These are phyloP conservation scores for Arthrobotrys conoides DNA, from an alignment of 2,329 filamentous ascomycete genomes.

Conservation along the genomic window DNA sequence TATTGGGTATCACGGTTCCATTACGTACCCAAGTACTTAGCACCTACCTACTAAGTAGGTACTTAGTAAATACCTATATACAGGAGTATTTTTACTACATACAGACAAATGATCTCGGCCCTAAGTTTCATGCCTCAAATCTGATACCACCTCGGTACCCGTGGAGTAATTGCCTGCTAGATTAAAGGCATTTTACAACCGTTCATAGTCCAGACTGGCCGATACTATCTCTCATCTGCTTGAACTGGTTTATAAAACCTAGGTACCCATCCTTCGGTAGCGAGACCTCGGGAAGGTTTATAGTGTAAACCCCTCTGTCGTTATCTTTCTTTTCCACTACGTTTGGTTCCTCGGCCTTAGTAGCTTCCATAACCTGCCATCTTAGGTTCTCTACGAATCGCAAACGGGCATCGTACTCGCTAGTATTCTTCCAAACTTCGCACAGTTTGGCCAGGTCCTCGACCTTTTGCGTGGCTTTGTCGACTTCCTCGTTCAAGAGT, in stretches of 20 bases:
- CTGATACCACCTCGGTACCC: too few relatives aligned
- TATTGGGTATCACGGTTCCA: too few relatives aligned
- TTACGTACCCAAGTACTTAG: too few relatives aligned
- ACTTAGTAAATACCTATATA: too few relatives aligned
- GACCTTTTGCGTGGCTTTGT: slow-evolving; percentile 80
- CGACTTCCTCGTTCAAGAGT: slow-evolving; percentile 73
- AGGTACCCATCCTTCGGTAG: slow-evolving; percentile 67
- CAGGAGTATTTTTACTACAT: neutral
- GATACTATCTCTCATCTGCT: slow-evolving; percentile 71
- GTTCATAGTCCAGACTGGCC: slow-evolving; percentile 53
- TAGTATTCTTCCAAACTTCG: slow-evolving; percentile 93
- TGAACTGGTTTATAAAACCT: slow-evolving; percentile 75
- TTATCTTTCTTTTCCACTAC: slow-evolving; percentile 65
- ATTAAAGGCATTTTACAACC: neutral
- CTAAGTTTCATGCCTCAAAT: neutral
- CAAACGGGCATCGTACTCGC: slow-evolving; percentile 86
- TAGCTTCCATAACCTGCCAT: slow-evolving; percentile 82
- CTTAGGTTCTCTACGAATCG: slow-evolving; percentile 86
- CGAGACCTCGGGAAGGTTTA: slow-evolving; percentile 66
- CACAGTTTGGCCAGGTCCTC: slow-evolving; percentile 82
- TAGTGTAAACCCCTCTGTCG: slow-evolving; percentile 65
- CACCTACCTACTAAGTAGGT: too few relatives aligned
- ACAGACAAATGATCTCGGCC: neutral
- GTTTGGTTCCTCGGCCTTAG: slow-evolving; percentile 70
- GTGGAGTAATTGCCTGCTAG: neutral